Conservation (phyloP, 257 asterid species). For the Jasminum sambac region DNA sequence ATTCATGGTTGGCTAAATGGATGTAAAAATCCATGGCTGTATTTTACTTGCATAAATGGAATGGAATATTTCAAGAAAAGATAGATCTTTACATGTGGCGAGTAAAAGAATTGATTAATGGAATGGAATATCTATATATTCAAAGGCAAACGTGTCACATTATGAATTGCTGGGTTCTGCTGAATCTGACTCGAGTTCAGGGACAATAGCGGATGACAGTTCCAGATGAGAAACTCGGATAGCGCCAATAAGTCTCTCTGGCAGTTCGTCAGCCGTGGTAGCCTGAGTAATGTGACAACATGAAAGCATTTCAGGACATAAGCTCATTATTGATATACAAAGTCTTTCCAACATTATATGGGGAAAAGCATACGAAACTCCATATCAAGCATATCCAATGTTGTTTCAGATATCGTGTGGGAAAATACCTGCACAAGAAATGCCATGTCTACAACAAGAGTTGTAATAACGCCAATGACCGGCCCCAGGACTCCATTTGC, state of each 20-base stretch:
- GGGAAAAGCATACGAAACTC: no score
- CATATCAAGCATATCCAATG: neutral
- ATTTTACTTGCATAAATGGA: constrained; percentile 24
- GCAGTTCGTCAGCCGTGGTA: constrained; percentile 53
- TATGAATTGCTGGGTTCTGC: constrained; percentile 33
- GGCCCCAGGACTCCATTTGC: constrained; percentile 99
- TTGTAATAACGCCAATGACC: constrained; percentile 83
- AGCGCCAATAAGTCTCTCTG: constrained; percentile 63
- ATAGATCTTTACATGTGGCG: constrained; percentile 20
- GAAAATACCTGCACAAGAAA: constrained; percentile 88
- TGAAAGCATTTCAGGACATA: constrained; percentile 8
- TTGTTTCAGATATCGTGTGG: constrained; percentile 14
- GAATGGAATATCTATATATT: constrained; percentile 29
- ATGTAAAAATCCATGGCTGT: constrained; percentile 9
- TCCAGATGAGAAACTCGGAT: constrained; percentile 62
- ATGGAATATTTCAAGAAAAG: constrained; percentile 24
- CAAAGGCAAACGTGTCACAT: constrained; percentile 7
- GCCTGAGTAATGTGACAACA: constrained; percentile 37
- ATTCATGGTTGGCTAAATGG: neutral
- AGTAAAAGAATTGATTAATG: constrained; percentile 32
- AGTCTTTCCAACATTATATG: no score
- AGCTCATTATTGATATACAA: neutral
- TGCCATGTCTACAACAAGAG: constrained; percentile 98
- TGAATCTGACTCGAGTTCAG: constrained; percentile 43
- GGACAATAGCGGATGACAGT: constrained; percentile 51